These are phyloP conservation scores for Zygosaccharomyces sapae DNA, from an alignment of 1,139 yeast species.

Conservation along the genomic window DNA sequence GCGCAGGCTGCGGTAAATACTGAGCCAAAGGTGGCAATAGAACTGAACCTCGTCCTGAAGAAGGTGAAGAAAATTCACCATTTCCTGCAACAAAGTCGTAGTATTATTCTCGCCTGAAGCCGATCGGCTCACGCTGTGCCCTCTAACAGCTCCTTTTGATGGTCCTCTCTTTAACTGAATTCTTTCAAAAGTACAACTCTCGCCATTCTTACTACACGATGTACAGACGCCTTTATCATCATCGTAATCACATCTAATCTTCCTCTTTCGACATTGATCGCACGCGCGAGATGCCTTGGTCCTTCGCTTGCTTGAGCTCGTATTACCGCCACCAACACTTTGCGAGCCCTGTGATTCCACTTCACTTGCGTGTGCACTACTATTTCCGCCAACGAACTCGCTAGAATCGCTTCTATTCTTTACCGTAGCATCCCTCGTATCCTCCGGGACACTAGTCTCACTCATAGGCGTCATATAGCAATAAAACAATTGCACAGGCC, in stretches of 20 bases:
- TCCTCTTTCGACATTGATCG: slow-evolving; percentile 38
- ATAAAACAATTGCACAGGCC: not conserved
- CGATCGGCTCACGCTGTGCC: slow-evolving; percentile 35
- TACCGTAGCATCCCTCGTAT: slow-evolving; percentile 6
- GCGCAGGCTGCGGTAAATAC: slow-evolving; percentile 24
- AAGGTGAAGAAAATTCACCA: slow-evolving; percentile 11
- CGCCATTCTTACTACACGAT: slow-evolving; percentile 30
- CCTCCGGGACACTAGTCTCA: slow-evolving; percentile 4
- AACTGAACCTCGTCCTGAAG: slow-evolving; percentile 20
- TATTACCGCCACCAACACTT: slow-evolving; percentile 45
- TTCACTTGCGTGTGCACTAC: slow-evolving; percentile 11
- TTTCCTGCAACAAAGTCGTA: slow-evolving; percentile 5
- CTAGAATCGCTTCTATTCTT: slow-evolving; percentile 10
- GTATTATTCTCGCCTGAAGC: slow-evolving; percentile 22
- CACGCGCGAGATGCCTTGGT: slow-evolving; percentile 38
- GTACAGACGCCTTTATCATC: slow-evolving; percentile 26
- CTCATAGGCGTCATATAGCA: slow-evolving; percentile 1
- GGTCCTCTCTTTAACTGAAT: slow-evolving; percentile 76
- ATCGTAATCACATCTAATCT: slow-evolving; percentile 37
- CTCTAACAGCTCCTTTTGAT: slow-evolving; percentile 46
- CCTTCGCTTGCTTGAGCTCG: slow-evolving; percentile 21
- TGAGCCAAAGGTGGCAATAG: slow-evolving; percentile 34
- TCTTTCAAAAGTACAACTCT: slow-evolving; percentile 42
- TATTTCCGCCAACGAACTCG: slow-evolving; percentile 6
- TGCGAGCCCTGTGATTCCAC: slow-evolving; percentile 19